phyloP scores from a whole-genome alignment of 495 filamentous ascomycete genomes.

The Neurospora tetraspora region DNA sequence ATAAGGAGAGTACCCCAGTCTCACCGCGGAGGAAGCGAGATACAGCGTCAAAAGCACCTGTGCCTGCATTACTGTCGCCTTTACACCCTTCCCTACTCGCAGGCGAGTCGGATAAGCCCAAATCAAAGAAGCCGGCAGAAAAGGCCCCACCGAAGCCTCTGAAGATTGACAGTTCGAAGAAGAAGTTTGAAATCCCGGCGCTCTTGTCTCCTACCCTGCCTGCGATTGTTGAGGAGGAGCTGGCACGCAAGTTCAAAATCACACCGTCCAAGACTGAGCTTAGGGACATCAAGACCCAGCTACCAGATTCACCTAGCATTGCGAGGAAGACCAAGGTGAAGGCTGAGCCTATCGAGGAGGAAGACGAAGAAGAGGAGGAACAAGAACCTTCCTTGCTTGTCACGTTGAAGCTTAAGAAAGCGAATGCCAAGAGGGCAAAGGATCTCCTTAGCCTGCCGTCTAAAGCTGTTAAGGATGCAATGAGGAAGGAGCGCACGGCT shows the following conservation, averaged over 20 bases:
- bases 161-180: slow-evolving; percentile 16
- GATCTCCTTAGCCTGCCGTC: slow-evolving; percentile 35
- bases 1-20: slow-evolving; percentile 16
- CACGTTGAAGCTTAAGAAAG: slow-evolving; percentile 34
- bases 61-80: slow-evolving; percentile 32
- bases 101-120: slow-evolving; percentile 17
- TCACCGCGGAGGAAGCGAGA: slow-evolving; percentile 29
- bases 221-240: slow-evolving; percentile 32
- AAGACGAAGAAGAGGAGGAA: slow-evolving; percentile 16
- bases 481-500: slow-evolving; percentile 30
- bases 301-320: slow-evolving; percentile 26
- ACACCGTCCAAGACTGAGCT: slow-evolving; percentile 23
- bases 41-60: slow-evolving; percentile 13
- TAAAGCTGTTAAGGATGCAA: slow-evolving; percentile 27
- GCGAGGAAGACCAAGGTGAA: slow-evolving; percentile 27
- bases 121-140: slow-evolving; percentile 20
- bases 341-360: slow-evolving; percentile 17
- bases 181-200: slow-evolving; percentile 20
- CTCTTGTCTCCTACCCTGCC: slow-evolving; percentile 41
- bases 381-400: slow-evolving; percentile 15
- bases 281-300: slow-evolving; percentile 18
- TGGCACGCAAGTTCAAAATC: slow-evolving; percentile 24
- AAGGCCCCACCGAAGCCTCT: slow-evolving; percentile 17
- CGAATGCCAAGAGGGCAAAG: slow-evolving; percentile 28
- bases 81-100: slow-evolving; percentile 30